Evolutionary conservation across 768 basidiomycete genomes (phyloP), one percentile per base, ranked within the genome.

Genomic region (Cystofilobasidium capitatum): DNA sequence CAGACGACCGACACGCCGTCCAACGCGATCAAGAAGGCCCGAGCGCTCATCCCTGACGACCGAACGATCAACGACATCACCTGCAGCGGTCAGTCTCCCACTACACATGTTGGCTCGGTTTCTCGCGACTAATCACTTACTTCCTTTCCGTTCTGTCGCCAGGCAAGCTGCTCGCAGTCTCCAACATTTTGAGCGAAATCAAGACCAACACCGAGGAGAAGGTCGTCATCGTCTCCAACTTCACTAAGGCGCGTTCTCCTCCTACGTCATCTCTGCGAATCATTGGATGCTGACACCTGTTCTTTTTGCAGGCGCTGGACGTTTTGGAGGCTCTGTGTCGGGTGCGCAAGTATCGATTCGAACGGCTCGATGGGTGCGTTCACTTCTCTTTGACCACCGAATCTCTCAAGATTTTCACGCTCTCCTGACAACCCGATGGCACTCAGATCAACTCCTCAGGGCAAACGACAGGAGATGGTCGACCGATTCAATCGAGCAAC

Each of bases 151-250:
- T n/a, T 64, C 63, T 47, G 24, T 36, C 9, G 69, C 26, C 73
- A 93, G 89, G 88, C 33, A 93, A 93, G 76, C 77, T 93, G 22
- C 78, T 80, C 14, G 85, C 84, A 0, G 76, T 94, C 12, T 81
- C 84, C 35, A 82, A 79, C 57, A 80, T 93, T 37, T 82, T 96
- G 22, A 78, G 79, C 64, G 74, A 77, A 1, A 79, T 94, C 12
- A 24, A 49, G 14, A 67, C 89, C 86, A 79, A 80, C 40, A 91
- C 89, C 0, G 85, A 88, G 45, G 94, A 99, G 78, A 99, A 99
- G 82, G 88, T 91, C 72, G 88, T 97, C 39, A 78, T 99, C 47
- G 79, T 80, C 57, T 97, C 92, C n/a, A 93, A 98, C 75, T 99
- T 88, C 73, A 98, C 93, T 0, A 26, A 59, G 24, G 68, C 64